A percentile compares a stretch with the other conserved stretches of the same genome.
Conservation (phyloP, 495 filamentous ascomycete genomes). For the Penicillium psychrofluorescens region DNA sequence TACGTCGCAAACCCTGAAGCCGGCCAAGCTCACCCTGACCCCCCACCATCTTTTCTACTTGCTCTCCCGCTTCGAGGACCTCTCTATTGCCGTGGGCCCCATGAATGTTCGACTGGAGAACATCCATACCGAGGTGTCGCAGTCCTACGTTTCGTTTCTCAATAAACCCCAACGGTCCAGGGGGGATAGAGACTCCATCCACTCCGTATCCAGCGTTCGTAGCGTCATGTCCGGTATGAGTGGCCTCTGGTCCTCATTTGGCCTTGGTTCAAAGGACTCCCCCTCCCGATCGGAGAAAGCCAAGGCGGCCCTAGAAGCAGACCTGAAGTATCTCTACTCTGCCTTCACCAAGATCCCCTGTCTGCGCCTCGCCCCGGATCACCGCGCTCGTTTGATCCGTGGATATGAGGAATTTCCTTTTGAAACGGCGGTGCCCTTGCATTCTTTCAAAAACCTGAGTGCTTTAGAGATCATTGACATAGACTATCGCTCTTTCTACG, state of each 20-base stretch:
- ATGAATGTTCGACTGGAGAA: conserved; percentile 96
- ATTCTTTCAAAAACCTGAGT: conserved; percentile 93
- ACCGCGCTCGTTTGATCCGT: conserved; percentile 76
- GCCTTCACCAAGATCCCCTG: conserved; percentile 98
- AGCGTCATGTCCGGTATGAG: conserved; percentile 97
- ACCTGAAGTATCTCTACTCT: conserved; percentile 93
- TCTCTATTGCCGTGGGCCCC: conserved; percentile 81
- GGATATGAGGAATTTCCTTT: conserved; percentile 98
- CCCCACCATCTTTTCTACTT: conserved; percentile 97
- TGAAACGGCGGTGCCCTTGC: conserved; percentile 91
- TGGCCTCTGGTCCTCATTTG: conserved; percentile 81
- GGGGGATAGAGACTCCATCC: conserved; percentile 81
- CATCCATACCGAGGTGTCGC: conserved; percentile 76
- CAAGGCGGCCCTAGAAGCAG: conserved; percentile 73
- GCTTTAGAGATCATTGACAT: conserved; percentile 89
- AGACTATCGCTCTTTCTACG: conserved; percentile 93
- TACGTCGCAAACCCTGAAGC: conserved; percentile 74
- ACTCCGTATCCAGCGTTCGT: conserved; percentile 91
- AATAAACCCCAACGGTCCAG: conserved; percentile 66
- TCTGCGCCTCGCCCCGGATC: conserved; percentile 79
- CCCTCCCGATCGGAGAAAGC: conserved; percentile 76
- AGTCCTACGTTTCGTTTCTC: conserved; percentile 93
- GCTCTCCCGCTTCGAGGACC: conserved; percentile 86
- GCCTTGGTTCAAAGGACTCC: conserved; percentile 66
- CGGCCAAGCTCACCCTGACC: conserved; percentile 87